These are phyloP conservation scores for Nemania sp. DNA, from an alignment of 2,329 filamentous ascomycete species.

Conservation along the genomic window DNA sequence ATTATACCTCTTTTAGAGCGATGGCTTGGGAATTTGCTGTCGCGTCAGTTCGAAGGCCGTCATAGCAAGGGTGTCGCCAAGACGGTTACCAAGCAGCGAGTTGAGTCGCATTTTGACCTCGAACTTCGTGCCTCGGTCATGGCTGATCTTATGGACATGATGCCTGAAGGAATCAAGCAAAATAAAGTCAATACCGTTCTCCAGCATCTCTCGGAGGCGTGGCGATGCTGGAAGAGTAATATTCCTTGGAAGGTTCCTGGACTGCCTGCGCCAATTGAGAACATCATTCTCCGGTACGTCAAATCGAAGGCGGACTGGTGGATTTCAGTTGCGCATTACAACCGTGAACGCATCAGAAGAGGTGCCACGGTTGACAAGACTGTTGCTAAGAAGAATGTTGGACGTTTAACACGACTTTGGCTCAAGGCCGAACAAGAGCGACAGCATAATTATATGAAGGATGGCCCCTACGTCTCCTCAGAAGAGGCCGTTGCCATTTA, in stretches of 20 bases:
- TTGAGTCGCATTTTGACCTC: constrained; percentile 97
- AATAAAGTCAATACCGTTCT: constrained; percentile 99
- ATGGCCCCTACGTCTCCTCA: constrained; percentile 96
- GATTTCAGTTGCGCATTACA: constrained; percentile 99
- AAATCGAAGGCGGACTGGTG: constrained; percentile 99
- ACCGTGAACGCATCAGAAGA: constrained; percentile 94
- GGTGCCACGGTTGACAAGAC: constrained; percentile 99
- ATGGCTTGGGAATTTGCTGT: constrained; percentile 96
- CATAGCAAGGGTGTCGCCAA: constrained; percentile 99
- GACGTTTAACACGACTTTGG: constrained; percentile 93
- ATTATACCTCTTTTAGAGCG: constrained; percentile 96
- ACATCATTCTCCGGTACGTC: constrained; percentile 97
- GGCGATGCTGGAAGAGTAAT: constrained; percentile 99
- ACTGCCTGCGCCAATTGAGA: constrained; percentile 95
- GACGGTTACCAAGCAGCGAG: constrained; percentile 98
- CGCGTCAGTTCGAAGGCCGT: constrained; percentile 96
- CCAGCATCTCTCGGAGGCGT: constrained; percentile 96
- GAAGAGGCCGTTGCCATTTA: constrained; percentile 99
- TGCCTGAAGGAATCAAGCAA: constrained; percentile 99
- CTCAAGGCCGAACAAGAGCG: constrained; percentile 98
- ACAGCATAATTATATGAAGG: constrained; percentile 99
- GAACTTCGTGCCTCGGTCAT: constrained; percentile 98
- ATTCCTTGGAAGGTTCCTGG: constrained; percentile 99
- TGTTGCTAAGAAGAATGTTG: constrained; percentile 98
- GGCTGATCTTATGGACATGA: constrained; percentile 99